Evolutionary conservation across 192 early-diverging fungal species (phyloP), one percentile per base, ranked within the genome.

Genomic region (Coemansia nantahalensis): DNA sequence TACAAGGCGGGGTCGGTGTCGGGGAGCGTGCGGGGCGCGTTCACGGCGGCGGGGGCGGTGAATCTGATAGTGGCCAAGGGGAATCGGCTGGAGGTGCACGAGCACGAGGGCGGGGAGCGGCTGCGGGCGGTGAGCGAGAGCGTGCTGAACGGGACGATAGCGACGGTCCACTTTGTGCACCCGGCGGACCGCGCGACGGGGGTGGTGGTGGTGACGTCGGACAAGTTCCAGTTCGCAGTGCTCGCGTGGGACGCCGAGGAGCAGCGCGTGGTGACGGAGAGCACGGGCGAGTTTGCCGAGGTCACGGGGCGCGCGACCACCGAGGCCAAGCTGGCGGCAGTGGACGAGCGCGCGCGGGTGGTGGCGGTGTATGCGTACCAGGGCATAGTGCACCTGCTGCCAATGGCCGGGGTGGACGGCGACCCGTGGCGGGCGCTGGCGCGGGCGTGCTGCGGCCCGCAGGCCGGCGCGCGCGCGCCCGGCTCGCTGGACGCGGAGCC

Each of bases 1-100:
- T 82, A 90, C 54, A 86, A 85, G 72, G 69, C 90, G 17, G 86
- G 86, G 50, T 81, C 90, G 11, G 87, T 93, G 19, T 68, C 62
- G 5, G 62, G 72, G 21, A 80, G 86, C 16, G 70, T 85, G 24
- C 82, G 78, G 43, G 90, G 86, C 5, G 51, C 61, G 36, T 92
- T 94, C 47, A 81, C 83, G 1, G 58, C 66, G 15, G 76, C 84
- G 14, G 48, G 78, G 12, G 81, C 82, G 24, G 54, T 77, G 33
- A 89, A 92, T 59, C 68, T 94, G 40, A 80, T 95, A 54, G 54
- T 94, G 22, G 79, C 83, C n/a, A 68, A 68, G 18, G 49, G 57
- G 34, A 76, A 51, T 53, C 55, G 79, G 1, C 51, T 89, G 8
- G 86, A 91, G 37, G 66, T 91, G 6, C 36, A 57, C 23, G 34